These are phyloP conservation scores for Mycena filopes DNA, from an alignment of 768 basidiomycete genomes.

Conservation along the genomic window DNA sequence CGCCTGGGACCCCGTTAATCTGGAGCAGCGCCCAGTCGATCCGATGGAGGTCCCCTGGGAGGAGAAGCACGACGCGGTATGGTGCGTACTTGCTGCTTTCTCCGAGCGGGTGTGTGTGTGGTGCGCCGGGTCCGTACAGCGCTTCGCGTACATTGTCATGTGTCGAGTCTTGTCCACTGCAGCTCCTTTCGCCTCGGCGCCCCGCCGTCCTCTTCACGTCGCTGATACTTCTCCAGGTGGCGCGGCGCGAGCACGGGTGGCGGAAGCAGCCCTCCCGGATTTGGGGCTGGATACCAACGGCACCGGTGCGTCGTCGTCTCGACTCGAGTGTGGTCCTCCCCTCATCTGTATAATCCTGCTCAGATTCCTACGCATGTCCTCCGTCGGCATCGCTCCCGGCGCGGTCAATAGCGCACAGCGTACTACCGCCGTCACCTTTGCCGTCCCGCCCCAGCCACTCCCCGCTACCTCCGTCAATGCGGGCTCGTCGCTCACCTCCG, in stretches of 20 bases:
- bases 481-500: constrained; percentile 38
- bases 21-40: constrained; percentile 80
- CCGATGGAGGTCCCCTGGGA: constrained; percentile 92
- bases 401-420: constrained; percentile 11
- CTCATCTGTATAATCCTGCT: background rate
- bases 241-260: constrained; percentile 96
- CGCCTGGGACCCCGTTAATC: constrained; percentile 85
- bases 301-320: constrained; percentile 69
- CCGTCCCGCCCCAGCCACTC: constrained; percentile 45
- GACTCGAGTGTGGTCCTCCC: background rate
- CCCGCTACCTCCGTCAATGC: constrained; percentile 62
- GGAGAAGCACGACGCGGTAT: constrained; percentile 85
- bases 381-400: constrained; percentile 42
- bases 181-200: too few relatives aligned
- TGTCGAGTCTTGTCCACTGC: too few relatives aligned
- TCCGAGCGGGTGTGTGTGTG: too few relatives aligned
- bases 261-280: constrained; percentile 87
- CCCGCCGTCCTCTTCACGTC: too few relatives aligned
- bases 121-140: too few relatives aligned
- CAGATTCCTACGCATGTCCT: constrained; percentile 83
- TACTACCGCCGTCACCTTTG: constrained; percentile 29
- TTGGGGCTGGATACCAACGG: constrained; percentile 84
- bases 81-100: constrained; percentile 43
- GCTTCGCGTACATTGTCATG: too few relatives aligned
- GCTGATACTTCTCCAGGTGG: constrained; percentile 59